Evolutionary conservation across 495 filamentous ascomycete genomes (phyloP).

Genomic region (Aspergillus ellipticus): DNA sequence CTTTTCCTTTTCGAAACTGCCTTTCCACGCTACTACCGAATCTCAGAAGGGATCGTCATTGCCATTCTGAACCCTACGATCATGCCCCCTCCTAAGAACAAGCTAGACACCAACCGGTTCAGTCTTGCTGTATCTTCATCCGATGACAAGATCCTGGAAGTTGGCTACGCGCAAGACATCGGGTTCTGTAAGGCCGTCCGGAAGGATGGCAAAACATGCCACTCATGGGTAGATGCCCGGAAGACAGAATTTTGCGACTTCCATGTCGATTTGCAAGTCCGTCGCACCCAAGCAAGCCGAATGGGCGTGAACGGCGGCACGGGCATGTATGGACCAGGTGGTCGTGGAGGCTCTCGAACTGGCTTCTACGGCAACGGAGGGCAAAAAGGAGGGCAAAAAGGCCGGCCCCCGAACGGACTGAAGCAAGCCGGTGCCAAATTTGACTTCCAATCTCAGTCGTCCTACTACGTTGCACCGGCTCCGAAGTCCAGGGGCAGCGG

Average conservation of each 20-base stretch:
- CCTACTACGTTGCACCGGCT: conserved; percentile 54
- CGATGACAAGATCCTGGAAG: conserved; percentile 83
- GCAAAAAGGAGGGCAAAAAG: conserved; percentile 36
- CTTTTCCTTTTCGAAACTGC: conserved; percentile 89
- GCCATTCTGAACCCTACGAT: conserved; percentile 92
- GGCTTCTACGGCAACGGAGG: conserved; percentile 44
- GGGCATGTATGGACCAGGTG: conserved; percentile 47
- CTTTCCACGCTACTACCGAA: conserved; percentile 87
- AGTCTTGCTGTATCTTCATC: conserved; percentile 77
- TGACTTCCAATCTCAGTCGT: conserved; percentile 54
- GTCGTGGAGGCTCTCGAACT: conserved; percentile 40
- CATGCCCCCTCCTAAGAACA: conserved; percentile 74
- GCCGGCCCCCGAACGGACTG: conserved; percentile 33
- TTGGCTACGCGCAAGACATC: conserved; percentile 81
- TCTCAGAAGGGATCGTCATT: conserved; percentile 79
- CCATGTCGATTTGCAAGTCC: conserved; percentile 76
- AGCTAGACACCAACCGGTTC: conserved; percentile 74
- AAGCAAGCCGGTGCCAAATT: conserved; percentile 50
- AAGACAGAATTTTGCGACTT: conserved; percentile 92
- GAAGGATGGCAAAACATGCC: conserved; percentile 79
- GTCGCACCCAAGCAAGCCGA: conserved; percentile 63
- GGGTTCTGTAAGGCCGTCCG: conserved; percentile 82
- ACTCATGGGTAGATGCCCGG: conserved; percentile 78
- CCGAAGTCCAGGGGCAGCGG: conserved; percentile 26
- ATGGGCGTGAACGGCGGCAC: conserved; percentile 73